Percentiles rank a stretch among this genome's conserved stretches.
Conservation (phyloP, 2,329 filamentous ascomycete species). For the Curvularia eragrostidis region DNA sequence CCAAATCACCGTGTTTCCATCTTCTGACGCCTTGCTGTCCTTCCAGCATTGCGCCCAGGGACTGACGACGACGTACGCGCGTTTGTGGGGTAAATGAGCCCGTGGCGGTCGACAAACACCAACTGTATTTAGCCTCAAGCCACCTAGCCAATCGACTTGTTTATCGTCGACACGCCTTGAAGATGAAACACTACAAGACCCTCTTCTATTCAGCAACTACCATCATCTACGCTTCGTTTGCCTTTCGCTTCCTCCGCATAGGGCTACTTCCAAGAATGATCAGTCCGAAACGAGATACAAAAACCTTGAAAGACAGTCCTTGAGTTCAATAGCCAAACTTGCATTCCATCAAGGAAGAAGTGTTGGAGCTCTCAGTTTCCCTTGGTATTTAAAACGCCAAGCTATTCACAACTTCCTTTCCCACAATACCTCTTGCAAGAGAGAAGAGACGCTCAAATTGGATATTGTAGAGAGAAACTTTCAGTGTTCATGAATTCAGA, state of each 20-base stretch:
- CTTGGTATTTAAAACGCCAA: not conserved
- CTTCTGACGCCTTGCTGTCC: not conserved
- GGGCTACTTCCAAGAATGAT: conserved; percentile 19
- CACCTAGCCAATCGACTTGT: not conserved
- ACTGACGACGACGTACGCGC: not conserved
- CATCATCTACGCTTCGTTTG: conserved; percentile 27
- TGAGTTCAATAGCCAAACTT: not conserved
- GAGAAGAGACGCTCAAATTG: too few relatives aligned
- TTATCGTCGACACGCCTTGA: not conserved
- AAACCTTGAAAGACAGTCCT: not conserved
- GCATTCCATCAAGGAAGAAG: not conserved
- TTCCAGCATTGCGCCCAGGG: not conserved
- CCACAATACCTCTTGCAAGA: too few relatives aligned
- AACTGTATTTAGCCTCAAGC: not conserved
- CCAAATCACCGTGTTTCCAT: not conserved
- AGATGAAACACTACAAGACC: conserved; percentile 27
- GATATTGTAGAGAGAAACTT: too few relatives aligned
- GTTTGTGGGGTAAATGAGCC: conserved; percentile 11
- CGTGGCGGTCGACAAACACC: not conserved
- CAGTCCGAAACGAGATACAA: conserved; percentile 7
- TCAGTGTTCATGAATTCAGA: too few relatives aligned
- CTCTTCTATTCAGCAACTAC: conserved; percentile 25
- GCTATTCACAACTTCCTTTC: not conserved
- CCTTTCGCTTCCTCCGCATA: conserved; percentile 26
- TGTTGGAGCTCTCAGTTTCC: not conserved